phyloP scores from a whole-genome alignment of 2,329 filamentous ascomycete genomes.

The Calonectria honghensis region DNA sequence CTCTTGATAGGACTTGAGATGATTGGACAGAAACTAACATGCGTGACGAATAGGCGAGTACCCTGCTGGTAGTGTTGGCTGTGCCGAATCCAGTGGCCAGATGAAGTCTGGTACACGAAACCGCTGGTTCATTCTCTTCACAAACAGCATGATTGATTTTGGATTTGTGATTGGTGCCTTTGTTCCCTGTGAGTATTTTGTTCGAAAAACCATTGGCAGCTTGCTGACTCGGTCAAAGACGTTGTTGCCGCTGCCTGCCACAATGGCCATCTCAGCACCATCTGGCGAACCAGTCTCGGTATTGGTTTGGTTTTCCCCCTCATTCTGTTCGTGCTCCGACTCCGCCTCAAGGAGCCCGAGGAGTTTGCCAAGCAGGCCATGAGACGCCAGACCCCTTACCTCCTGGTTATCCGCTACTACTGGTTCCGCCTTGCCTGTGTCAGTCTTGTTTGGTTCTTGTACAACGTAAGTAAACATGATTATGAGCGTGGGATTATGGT shows the following conservation, averaged over 20 bases:
- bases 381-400: conserved; percentile 75
- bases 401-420: conserved; percentile 78
- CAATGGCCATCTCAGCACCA: conserved; percentile 79
- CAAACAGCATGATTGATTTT: conserved; percentile 89
- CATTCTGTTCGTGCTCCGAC: conserved; percentile 80
- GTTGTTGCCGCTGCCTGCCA: conserved; percentile 74
- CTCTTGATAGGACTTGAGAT: fast-evolving
- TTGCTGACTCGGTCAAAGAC: conserved; percentile 52
- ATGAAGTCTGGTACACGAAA: conserved; percentile 88
- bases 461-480: conserved; percentile 72
- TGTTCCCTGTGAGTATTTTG: conserved; percentile 72
- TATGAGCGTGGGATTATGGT: fast-evolving
- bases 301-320: conserved; percentile 87
- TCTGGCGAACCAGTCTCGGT: conserved; percentile 89
- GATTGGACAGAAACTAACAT: not conserved
- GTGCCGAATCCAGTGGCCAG: conserved; percentile 89
- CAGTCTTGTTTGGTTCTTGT: conserved; percentile 88
- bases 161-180: conserved; percentile 89
- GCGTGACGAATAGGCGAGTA: conserved; percentile 73
- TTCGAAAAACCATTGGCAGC: fast-evolving
- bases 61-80: conserved; percentile 88
- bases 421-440: conserved; percentile 83
- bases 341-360: conserved; percentile 86
- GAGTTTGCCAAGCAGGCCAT: conserved; percentile 84
- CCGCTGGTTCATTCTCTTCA: conserved; percentile 93